Evolutionary conservation across 192 early-diverging fungal genomes (phyloP), one percentile per base, ranked within the genome.

Genomic region (Borealophlyctis nickersoniae): DNA sequence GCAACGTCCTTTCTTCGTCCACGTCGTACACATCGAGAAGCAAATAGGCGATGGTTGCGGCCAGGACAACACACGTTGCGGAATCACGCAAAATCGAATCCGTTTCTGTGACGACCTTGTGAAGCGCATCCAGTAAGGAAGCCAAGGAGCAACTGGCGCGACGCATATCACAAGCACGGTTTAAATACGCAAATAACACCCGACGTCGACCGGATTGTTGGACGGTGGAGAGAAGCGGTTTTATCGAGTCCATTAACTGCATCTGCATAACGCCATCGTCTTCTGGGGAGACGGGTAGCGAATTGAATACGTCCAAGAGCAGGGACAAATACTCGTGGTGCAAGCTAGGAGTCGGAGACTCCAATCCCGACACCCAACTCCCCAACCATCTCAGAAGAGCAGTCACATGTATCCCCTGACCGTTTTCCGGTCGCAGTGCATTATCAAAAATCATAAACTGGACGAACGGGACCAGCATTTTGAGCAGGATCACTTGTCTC

Each of bases 381-480:
- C 26, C 14, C 57, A 58, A 33, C 28, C 26, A n/a, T 19, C n/a
- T 36, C 28, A 33, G 57, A n/a, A 33, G 29, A 0, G 34, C 23
- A 58, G 29, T 24, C 13, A 22, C 30, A 33, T 58, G 34, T n/a
- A n/a, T 19, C 19, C 32, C 32, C 16, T n/a, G 7, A 7, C 39
- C 28, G 28, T 34, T 13, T 58, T 2, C 36, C 30, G 36, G 59
- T 28, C 28, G 22, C 35, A 69, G 5, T 24, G 67, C 67, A 9
- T 58, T 31, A 35, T 69, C 52, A 51, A 63, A 52, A 57, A 30
- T 54, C 4, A 31, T 32, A 48, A 54, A 63, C 23, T 30, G 26
- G 3, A 69, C 26, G 30, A 62, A 69, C 27, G 67, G 67, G 19
- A 36, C 52, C 14, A 61, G 59, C 48, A 68, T 35, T 9, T 19